A percentile compares a stretch with the other conserved stretches of the same genome.
Conservation (phyloP, 768 basidiomycete species). For the Dioszegia aurantiaca region DNA sequence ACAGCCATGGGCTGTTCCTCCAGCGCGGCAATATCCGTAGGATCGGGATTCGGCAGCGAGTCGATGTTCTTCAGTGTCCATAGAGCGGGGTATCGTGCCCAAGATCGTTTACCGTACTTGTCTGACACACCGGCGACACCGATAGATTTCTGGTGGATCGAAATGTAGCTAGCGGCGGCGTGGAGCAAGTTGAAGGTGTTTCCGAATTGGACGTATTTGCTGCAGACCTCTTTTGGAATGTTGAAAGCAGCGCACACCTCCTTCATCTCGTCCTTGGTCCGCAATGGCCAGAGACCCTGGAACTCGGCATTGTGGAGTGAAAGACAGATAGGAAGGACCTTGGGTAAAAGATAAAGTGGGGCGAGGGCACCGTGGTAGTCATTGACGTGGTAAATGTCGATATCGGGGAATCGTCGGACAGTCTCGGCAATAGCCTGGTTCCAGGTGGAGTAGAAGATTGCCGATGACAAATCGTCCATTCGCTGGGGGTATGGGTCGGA, state of each 20-base stretch:
- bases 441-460: slow-evolving; percentile 98
- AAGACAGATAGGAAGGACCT: slow-evolving; percentile 82
- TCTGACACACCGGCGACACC: slow-evolving; percentile 96
- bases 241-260: slow-evolving; percentile 98
- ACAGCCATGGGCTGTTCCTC: slow-evolving; percentile 70
- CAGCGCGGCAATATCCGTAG: slow-evolving; percentile 87
- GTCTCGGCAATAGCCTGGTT: slow-evolving; percentile 94
- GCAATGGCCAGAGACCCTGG: slow-evolving; percentile 90
- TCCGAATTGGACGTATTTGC: slow-evolving; percentile 94
- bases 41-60: slow-evolving; percentile 87
- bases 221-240: slow-evolving; percentile 91
- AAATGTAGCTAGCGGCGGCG: slow-evolving; percentile 88
- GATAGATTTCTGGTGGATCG: slow-evolving; percentile 83
- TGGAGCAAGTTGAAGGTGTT: slow-evolving; percentile 96
- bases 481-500: slow-evolving; percentile 92
- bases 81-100: slow-evolving; percentile 92
- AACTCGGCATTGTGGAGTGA: slow-evolving; percentile 97
- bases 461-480: slow-evolving; percentile 94
- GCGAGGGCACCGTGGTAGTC: slow-evolving; percentile 90
- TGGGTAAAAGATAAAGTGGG: slow-evolving; percentile 84
- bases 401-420: slow-evolving; percentile 75
- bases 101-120: slow-evolving; percentile 91
- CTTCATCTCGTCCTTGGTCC: slow-evolving; percentile 97
- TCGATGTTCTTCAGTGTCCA: slow-evolving; percentile 96
- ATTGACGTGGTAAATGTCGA: slow-evolving; percentile 93